Base-by-base conservation (phyloP, 2,329 filamentous ascomycete species). In the Penicillium verrucosum region DNA sequence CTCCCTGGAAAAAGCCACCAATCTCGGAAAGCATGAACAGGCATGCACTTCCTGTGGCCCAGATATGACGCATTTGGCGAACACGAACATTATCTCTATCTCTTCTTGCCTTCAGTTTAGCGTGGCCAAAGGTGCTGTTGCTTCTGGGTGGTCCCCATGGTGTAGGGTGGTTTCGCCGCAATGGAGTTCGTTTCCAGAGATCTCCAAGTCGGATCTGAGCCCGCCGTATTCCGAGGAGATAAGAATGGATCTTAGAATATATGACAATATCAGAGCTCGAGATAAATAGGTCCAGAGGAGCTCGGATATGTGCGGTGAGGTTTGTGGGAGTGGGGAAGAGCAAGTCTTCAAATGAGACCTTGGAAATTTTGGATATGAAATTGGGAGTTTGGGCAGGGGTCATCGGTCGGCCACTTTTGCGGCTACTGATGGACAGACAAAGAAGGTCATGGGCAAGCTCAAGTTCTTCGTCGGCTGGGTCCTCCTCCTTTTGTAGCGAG, bases 21-120 rank as follows among this genome's bases (percentile, higher is more conserved):
- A 90, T 88, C 70, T 97, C 92, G 0, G 89, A 90, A 4, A 97
- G 80, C 64, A 97, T 89, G 75, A 96, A 97, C 4, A 96, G 84
- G 1, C 90, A 88, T 2, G 92, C 89, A 68, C 89, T 92, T 64
- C 89, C 88, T 0, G 90, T 95, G 0, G 92, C 93, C 94, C 94
- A 99, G 0, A 93, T 84, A 60, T 86, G 88, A 16, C 94, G 85
- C 81, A 96, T 89, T 0, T 84, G 82, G 34, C 81, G 80, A 5
- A 83, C 81, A 18, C 93, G 82, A 16, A 77, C 70, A 27, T 85
- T 84, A 63, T 86, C 84, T 49, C 89, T 83, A 63, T 83, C 77
- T 29, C 91, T 83, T 11, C 89, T 81, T 23, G 83, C 77, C 27
- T 77, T 78, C 16, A 90, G 81, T 59, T 84, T 82, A 18, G 81